Percentiles rank a stretch among this genome's conserved stretches.
Conservation (phyloP, 805 yeast species). For the Scheffersomyces spartinae region DNA sequence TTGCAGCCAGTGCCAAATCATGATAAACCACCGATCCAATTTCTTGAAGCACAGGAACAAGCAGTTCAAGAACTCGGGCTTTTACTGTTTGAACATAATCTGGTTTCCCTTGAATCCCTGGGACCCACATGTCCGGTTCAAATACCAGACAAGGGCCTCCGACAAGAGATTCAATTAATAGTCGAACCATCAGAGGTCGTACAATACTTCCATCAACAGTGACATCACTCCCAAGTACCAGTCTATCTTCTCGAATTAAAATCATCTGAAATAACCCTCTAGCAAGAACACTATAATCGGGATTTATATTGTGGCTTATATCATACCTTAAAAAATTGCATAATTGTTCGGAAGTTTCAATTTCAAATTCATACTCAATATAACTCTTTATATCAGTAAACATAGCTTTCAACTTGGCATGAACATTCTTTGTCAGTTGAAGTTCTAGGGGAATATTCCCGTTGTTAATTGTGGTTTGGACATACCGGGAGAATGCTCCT, state of each 20-base stretch:
- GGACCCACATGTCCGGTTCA: conserved; percentile 10
- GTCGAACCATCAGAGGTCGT: conserved; percentile 17
- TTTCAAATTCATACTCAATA: conserved; percentile 8
- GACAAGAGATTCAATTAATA: conserved; percentile 4
- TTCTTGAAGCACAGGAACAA: conserved; percentile 29
- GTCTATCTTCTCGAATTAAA: conserved; percentile 49
- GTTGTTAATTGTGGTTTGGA: conserved; percentile 25
- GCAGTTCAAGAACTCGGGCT: conserved; percentile 4
- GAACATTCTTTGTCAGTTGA: conserved; percentile 11
- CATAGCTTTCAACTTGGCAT: conserved; percentile 8
- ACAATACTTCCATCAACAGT: too few species aligned
- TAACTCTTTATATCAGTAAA: conserved; percentile 11
- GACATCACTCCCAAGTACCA: conserved; percentile 37
- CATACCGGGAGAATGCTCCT: conserved; percentile 22
- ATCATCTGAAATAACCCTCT: conserved; percentile 55
- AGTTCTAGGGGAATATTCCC: conserved; percentile 26
- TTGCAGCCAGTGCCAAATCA: conserved; percentile 15
- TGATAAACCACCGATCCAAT: conserved; percentile 32
- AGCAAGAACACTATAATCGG: conserved; percentile 33
- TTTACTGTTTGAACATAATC: conserved; percentile 3
- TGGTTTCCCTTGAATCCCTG: conserved; percentile 6
- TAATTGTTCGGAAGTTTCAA: conserved; percentile 14
- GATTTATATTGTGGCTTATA: conserved; percentile 12
- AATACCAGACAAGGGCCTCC: conserved; percentile 12
- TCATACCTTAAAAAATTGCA: conserved; percentile 15